Base-by-base conservation (phyloP, 2,329 filamentous ascomycete genomes). In the Cercospora nicotianae region DNA sequence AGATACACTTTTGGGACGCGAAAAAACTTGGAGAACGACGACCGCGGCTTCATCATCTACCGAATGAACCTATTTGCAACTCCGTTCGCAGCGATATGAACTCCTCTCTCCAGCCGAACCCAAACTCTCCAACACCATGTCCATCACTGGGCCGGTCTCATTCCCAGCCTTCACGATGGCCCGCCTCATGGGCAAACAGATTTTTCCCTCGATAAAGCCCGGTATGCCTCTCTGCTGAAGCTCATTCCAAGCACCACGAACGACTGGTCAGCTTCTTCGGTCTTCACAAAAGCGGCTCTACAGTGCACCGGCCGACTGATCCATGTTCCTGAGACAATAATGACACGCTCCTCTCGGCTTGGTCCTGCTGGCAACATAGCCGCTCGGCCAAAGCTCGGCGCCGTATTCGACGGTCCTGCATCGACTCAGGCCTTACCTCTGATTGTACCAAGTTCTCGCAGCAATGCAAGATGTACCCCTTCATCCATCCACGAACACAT, bases 401-500 rank as follows among this genome's bases (percentile, higher is more conserved):
- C 42, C 42, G 18, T n/a, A 8, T 20, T 20, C 42, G 18, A 18
- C 9, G 7, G 42, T 13, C 8, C 42, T 13, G 20, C 42, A 12
- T 23, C 18, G 42, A 48, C 1, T 13, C 18, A 48, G 42, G 10
- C 42, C 18, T 5, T 5, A 10, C 3, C 8, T 23, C 7, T 13
- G 9, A 4, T 48, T 10, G 18, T 23, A 12, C 2, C 1, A 23
- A 48, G 1, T 42, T 9, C 36, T 8, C 36, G 7, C 13, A n/a
- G 1, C 16, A n/a, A 9, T 8, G 5, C 36, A 60, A 28, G 18
- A 9, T 3, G 23, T 13, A 6, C 0, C 3, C 20, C n/a, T 9
- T 28, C 31, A 39, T 16, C 48, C 48, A 12, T 65, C 55, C 18
- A 65, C 65, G 20, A 72, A 72, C 18, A 71, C 64, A 26, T 70